A percentile compares a stretch with the other conserved stretches of the same genome.
phyloP scores from a whole-genome alignment of 83 land plant genomes.

The Picea abies region DNA sequence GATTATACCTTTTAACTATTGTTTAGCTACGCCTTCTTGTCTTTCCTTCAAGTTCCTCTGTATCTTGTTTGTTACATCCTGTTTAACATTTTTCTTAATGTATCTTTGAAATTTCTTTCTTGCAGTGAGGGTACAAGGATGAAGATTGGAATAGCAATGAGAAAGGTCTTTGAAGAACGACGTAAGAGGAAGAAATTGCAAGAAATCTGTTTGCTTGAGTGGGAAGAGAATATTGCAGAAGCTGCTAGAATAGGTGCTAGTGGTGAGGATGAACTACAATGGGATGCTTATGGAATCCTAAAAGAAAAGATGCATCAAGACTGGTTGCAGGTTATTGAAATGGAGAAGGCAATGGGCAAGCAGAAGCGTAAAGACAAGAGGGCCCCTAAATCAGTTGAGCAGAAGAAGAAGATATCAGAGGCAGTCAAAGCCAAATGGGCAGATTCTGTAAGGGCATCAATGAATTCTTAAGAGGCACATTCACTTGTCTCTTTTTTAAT shows the following conservation, averaged over 20 bases:
- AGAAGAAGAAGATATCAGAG: constrained; percentile 55
- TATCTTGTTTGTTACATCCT: background rate
- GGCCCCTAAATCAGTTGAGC: constrained; percentile 60
- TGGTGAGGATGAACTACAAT: constrained; percentile 73
- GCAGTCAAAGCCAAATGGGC: constrained; percentile 72
- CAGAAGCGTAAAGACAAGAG: constrained; percentile 43
- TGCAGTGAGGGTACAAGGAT: constrained; percentile 61
- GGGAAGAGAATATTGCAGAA: constrained; percentile 73
- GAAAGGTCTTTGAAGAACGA: constrained; percentile 46
- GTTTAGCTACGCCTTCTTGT: background rate
- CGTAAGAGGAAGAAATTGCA: constrained; percentile 40
- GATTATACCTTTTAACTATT: background rate
- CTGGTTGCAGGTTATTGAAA: constrained; percentile 51
- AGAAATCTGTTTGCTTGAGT: constrained; percentile 53
- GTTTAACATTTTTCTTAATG: background rate
- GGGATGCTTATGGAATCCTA: constrained; percentile 67
- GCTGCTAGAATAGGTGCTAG: constrained; percentile 59
- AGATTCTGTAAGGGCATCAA: constrained; percentile 54
- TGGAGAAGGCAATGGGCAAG: constrained; percentile 33
- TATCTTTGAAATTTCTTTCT: background rate
- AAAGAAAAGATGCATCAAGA: constrained; percentile 43
- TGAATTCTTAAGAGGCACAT: constrained; percentile 12
- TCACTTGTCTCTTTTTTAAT: background rate
- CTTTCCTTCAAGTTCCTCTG: background rate
- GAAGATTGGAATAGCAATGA: constrained; percentile 59